phyloP scores from a whole-genome alignment of 2,329 filamentous ascomycete genomes.

The Cladophialophora yegresii region DNA sequence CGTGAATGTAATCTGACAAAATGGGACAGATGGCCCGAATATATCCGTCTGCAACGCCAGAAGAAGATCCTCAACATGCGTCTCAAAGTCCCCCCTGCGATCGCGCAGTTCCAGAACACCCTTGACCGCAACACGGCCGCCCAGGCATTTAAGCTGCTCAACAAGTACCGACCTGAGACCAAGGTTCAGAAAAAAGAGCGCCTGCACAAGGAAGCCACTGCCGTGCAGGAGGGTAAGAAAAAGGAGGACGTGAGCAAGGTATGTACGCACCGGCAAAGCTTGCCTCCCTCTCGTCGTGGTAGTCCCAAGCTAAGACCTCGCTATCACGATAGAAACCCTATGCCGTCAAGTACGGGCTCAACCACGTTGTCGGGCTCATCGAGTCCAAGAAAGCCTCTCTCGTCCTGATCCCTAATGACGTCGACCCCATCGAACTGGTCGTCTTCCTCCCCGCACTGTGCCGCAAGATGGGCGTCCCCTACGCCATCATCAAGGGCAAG shows the following conservation, averaged over 20 bases:
- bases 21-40: slow-evolving; percentile 76
- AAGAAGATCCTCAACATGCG: slow-evolving; percentile 97
- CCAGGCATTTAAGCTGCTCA: slow-evolving; percentile 97
- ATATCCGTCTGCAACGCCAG: slow-evolving; percentile 95
- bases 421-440: slow-evolving; percentile 98
- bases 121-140: slow-evolving; percentile 95
- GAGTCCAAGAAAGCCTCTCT: slow-evolving; percentile 99
- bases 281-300: background rate
- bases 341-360: slow-evolving; percentile 98
- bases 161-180: slow-evolving; percentile 99
- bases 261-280: slow-evolving; percentile 6
- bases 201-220: slow-evolving; percentile 95
- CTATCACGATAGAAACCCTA: slow-evolving; percentile 71
- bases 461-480: slow-evolving; percentile 99
- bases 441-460: slow-evolving; percentile 98
- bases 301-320: too few relatives aligned
- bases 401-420: slow-evolving; percentile 98
- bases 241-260: slow-evolving; percentile 98
- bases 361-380: slow-evolving; percentile 96
- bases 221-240: slow-evolving; percentile 98
- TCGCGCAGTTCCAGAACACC: slow-evolving; percentile 96
- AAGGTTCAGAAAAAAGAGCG: slow-evolving; percentile 99
- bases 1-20: slow-evolving; percentile 1
- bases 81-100: slow-evolving; percentile 95
- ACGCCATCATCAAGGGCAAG: slow-evolving; percentile 99